Percentiles rank a stretch among this genome's conserved stretches.
Evolutionary conservation across 306 rosid species (phyloP).

Genomic region (Mimosa pudica): DNA sequence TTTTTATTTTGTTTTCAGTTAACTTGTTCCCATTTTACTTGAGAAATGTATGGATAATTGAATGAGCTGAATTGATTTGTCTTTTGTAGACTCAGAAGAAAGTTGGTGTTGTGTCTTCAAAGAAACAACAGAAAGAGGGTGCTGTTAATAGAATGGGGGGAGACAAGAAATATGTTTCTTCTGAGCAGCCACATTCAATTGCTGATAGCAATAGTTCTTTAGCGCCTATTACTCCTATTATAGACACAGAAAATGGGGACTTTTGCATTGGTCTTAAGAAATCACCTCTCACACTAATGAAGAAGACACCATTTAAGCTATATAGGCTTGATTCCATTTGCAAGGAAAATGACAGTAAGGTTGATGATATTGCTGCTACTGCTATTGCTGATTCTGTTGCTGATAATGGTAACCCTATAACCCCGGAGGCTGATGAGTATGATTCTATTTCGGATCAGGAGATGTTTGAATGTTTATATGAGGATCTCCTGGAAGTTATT

Average conservation of each 20-base stretch:
- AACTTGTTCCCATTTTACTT: not conserved
- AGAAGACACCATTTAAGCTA: constrained; percentile 34
- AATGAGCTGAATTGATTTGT: not conserved
- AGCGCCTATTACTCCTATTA: constrained; percentile 71
- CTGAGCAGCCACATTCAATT: constrained; percentile 10
- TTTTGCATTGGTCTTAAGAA: constrained; percentile 35
- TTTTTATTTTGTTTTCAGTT: not conserved
- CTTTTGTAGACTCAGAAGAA: not conserved
- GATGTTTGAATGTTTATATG: constrained; percentile 57
- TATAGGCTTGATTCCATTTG: constrained; percentile 29
- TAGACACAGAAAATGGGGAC: constrained; percentile 64
- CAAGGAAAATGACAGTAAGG: constrained; percentile 7
- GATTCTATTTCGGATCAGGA: constrained; percentile 59
- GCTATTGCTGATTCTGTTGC: not conserved
- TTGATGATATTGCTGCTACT: constrained; percentile 18
- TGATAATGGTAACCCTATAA: constrained; percentile 51
- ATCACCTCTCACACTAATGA: constrained; percentile 51
- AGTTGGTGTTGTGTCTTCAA: not conserved
- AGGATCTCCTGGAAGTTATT: constrained; percentile 62
- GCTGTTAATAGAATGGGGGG: not conserved
- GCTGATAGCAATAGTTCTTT: constrained; percentile 24
- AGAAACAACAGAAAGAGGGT: constrained; percentile 24
- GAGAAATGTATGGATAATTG: not conserved
- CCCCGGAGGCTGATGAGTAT: constrained; percentile 49
- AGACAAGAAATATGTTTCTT: constrained; percentile 31